Conservation (phyloP, 306 rosid species). For the Datisca glomerata region DNA sequence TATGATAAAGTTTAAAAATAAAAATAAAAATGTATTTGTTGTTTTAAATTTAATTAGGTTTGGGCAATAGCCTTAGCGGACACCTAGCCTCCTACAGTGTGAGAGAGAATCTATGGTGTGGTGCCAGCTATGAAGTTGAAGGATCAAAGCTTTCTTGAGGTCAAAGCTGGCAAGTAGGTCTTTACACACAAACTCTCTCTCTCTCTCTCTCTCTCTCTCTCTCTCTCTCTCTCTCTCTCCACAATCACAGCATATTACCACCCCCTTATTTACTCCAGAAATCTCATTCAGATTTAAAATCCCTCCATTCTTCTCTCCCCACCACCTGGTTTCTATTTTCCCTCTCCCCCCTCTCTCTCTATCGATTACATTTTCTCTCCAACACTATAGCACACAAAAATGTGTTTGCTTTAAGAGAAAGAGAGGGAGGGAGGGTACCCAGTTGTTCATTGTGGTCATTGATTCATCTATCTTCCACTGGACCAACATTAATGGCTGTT, state of each 20-base stretch:
- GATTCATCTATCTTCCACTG: conserved; percentile 10
- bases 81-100: conserved; percentile 11
- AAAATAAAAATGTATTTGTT: background rate
- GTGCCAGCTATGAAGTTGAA: conserved; percentile 85
- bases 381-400: conserved; percentile 4
- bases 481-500: conserved; percentile 34
- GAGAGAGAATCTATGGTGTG: conserved; percentile 30
- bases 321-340: conserved; percentile 5
- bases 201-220: background rate
- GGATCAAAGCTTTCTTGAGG: conserved; percentile 68
- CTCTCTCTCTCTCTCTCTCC: background rate
- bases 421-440: conserved; percentile 7
- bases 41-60: background rate
- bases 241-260: background rate
- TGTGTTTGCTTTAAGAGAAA: conserved; percentile 17
- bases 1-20: background rate
- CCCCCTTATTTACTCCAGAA: conserved; percentile 9
- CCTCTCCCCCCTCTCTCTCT: conserved; percentile 9
- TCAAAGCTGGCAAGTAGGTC: conserved; percentile 54
- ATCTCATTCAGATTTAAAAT: conserved; percentile 21
- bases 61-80: conserved; percentile 1
- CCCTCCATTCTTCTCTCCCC: conserved; percentile 14
- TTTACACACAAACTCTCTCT: background rate
- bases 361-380: conserved; percentile 9
- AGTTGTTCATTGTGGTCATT: no score